Percentiles rank a stretch among this genome's conserved stretches.
Conservation (phyloP, 176 grass and related monocot species). For the Poa pratensis region DNA sequence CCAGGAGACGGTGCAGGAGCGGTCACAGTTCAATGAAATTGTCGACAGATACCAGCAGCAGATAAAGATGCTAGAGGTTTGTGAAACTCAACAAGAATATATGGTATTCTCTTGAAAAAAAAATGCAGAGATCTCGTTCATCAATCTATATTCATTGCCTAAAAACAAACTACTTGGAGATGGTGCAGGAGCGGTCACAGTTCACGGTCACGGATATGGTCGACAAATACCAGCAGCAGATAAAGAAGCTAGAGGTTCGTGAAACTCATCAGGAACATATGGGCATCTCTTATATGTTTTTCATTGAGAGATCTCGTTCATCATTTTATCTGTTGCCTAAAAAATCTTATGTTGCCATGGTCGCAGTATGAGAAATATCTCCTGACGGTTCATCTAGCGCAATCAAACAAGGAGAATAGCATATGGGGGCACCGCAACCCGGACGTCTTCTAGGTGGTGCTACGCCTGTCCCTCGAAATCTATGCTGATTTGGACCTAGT, state of each 20-base stretch:
- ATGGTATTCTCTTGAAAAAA: too few species aligned
- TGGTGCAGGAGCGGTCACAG: too few species aligned
- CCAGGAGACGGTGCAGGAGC: constrained; percentile 51
- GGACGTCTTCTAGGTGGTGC: constrained; percentile 32
- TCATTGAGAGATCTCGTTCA: not conserved
- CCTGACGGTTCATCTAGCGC: constrained; percentile 42
- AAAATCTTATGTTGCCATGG: constrained; percentile 48
- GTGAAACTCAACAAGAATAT: too few species aligned
- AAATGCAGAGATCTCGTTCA: too few species aligned
- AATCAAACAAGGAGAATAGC: not conserved
- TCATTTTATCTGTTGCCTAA: not conserved
- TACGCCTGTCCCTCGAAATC: not conserved
- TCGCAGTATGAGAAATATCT: constrained; percentile 47
- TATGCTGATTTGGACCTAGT: not conserved
- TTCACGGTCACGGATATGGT: too few species aligned
- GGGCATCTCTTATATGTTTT: not conserved
- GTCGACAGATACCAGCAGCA: constrained; percentile 43
- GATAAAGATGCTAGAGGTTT: constrained; percentile 46
- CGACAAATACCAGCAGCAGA: too few species aligned
- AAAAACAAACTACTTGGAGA: too few species aligned
- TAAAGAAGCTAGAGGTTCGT: not conserved
- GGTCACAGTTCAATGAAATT: constrained; percentile 37
- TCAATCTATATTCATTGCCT: too few species aligned
- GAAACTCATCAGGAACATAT: not conserved
- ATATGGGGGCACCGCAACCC: constrained; percentile 39